A percentile compares a stretch with the other conserved stretches of the same genome.
Conservation (phyloP, 1,284 basidiomycete species). For the Xerocomus amazonicus region DNA sequence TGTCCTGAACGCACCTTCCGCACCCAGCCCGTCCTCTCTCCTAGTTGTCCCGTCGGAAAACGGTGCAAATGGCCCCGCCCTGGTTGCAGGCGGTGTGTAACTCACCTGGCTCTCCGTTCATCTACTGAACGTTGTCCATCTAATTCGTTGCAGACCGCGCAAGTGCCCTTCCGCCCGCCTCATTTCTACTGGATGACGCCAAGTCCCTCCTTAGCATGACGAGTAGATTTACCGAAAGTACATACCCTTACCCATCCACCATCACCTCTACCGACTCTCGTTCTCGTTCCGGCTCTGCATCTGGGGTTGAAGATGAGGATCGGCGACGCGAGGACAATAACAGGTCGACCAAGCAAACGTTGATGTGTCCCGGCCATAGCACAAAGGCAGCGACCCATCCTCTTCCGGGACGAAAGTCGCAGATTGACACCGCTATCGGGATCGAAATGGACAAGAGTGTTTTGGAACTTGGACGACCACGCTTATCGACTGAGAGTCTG, state of each 20-base stretch:
- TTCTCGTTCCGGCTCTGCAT: constrained; percentile 19
- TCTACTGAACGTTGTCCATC: constrained; percentile 11
- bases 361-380: constrained; percentile 24
- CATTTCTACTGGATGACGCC: constrained; percentile 24
- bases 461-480: constrained; percentile 27
- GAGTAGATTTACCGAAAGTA: constrained; percentile 29
- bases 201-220: constrained; percentile 33
- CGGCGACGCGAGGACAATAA: constrained; percentile 20
- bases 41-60: constrained; percentile 7
- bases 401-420: neutral
- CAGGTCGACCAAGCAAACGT: constrained; percentile 18
- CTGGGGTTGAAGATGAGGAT: constrained; percentile 26
- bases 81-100: constrained; percentile 23
- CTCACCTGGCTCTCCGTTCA: constrained; percentile 1
- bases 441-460: constrained; percentile 31
- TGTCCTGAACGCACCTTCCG: neutral
- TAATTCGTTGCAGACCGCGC: constrained; percentile 14
- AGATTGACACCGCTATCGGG: constrained; percentile 4
- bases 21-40: constrained; percentile 1
- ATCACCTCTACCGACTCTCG: constrained; percentile 22
- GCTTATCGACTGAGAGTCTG: constrained; percentile 32
- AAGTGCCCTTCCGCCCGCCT: constrained; percentile 17
- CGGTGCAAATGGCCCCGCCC: constrained; percentile 7
- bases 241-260: constrained; percentile 28
- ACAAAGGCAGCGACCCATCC: constrained; percentile 27